Evolutionary conservation across 2,329 filamentous ascomycete species (phyloP), one percentile per base, ranked within the genome.

Genomic region (Diplodia sapinea): DNA sequence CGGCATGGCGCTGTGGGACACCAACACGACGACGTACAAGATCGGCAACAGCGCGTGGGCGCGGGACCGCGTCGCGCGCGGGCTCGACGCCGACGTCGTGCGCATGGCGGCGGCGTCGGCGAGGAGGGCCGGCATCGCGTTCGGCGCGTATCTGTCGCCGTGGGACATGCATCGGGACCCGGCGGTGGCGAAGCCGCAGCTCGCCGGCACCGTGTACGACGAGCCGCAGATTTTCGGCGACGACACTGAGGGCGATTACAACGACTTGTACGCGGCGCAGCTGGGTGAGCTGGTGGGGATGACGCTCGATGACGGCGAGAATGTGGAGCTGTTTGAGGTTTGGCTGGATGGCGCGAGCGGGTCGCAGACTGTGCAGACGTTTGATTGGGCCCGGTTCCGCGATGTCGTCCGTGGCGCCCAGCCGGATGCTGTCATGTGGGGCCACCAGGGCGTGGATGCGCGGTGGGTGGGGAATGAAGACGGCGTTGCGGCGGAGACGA

Each of bases 121-220:
- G 12, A 73, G 74, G 62, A 77, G 76, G 67, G 71, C 72, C 43
- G 74, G 73, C n/a, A 73, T 79, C 68, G 73, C 73, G 26, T 78
- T 78, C 55, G 76, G 77, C 31, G 73, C 78, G 8, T 79, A 79
- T 51, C 69, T 79, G 4, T 76, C 74, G 4, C 77, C 77, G 1
- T 79, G 77, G 77, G 77, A 79, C 64, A 78, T 78, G 50, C 75
- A 79, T 69, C 77, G 76, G 20, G 77, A 79, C 56, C 75, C 76
- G 2, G 74, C 75, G 12, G 77, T 79, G 75, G 74, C 77, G 1
- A 78, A 79, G 67, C 70, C 72, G 1, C 26, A 71, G 2, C 70
- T 79, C 8, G 47, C 66, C 0, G 73, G 73, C n/a, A 78, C 76
- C 1, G 67, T 72, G 4, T 78, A 75, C 57, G 76, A 77, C 68